Conservation (phyloP, 2,329 filamentous ascomycete species). For the Talaromyces sp. region DNA sequence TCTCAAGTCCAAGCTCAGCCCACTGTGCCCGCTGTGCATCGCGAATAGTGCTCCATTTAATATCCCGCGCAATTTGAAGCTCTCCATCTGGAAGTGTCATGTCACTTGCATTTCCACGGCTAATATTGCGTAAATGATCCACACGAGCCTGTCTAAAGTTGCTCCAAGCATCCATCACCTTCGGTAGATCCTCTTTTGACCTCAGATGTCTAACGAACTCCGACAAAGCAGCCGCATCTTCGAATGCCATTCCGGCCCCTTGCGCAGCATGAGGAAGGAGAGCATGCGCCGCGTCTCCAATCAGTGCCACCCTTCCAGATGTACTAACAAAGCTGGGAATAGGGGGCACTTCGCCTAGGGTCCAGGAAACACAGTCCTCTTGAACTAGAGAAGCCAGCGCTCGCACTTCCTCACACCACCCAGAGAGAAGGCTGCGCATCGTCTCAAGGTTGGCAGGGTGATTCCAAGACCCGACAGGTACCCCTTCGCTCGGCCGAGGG, state of each 20-base stretch:
- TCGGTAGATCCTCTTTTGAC: background rate
- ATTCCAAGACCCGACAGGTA: constrained; percentile 3
- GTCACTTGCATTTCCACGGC: background rate
- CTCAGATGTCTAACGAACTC: background rate
- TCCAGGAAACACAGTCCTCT: constrained; percentile 5
- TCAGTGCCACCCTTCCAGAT: constrained; percentile 43
- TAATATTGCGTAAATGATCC: constrained; percentile 1
- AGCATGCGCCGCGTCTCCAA: constrained; percentile 65
- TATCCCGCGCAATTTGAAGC: background rate
- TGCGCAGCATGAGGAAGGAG: constrained; percentile 61
- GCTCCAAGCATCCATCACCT: constrained; percentile 1
- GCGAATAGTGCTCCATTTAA: background rate
- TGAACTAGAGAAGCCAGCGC: background rate
- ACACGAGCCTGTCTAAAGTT: constrained; percentile 1
- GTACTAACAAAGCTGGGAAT: constrained; percentile 2
- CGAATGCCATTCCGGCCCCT: constrained; percentile 60
- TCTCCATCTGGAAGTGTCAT: constrained; percentile 6
- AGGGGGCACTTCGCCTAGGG: background rate
- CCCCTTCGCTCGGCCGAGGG: background rate
- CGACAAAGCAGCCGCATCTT: constrained; percentile 48
- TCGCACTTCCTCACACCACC: constrained; percentile 2
- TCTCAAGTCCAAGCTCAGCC: constrained; percentile 3
- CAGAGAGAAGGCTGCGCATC: background rate
- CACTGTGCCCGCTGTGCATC: constrained; percentile 2
- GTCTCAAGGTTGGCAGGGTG: constrained; percentile 4